A percentile compares a stretch with the other conserved stretches of the same genome.
These are phyloP conservation scores for Serpula lacrymans DNA, from an alignment of 768 basidiomycete species.

Conservation along the genomic window DNA sequence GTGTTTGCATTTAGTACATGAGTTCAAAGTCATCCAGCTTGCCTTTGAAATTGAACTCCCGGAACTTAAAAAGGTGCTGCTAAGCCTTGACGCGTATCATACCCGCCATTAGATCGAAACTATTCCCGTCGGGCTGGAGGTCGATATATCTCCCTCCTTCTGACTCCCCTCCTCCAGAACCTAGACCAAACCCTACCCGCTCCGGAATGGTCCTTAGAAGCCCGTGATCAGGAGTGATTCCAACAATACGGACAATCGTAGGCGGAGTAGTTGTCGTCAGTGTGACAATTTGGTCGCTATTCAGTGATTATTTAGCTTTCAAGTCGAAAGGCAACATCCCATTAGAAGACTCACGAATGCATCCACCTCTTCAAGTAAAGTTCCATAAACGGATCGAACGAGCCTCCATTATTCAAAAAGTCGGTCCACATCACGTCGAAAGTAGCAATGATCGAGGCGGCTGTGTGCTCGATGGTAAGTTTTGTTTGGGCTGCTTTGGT, in stretches of 20 bases:
- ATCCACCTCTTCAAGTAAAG: conserved; percentile 83
- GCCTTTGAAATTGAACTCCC: too few relatives aligned
- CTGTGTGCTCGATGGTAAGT: conserved; percentile 70
- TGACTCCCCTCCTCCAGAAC: conserved; percentile 23
- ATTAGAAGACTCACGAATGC: conserved; percentile 68
- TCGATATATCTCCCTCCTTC: conserved; percentile 63
- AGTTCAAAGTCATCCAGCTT: too few relatives aligned
- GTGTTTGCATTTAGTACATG: not conserved
- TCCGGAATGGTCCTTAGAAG: conserved; percentile 79
- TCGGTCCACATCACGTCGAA: conserved; percentile 79
- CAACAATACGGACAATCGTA: conserved; percentile 67
- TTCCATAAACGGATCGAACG: conserved; percentile 80
- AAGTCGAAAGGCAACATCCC: not conserved
- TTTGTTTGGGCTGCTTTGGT: too few relatives aligned
- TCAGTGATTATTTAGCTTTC: conserved; percentile 4
- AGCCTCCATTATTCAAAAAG: conserved; percentile 54
- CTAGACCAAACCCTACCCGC: conserved; percentile 23
- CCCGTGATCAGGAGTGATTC: conserved; percentile 87
- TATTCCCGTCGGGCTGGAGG: conserved; percentile 95
- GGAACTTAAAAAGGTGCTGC: too few relatives aligned
- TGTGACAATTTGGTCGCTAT: conserved; percentile 79
- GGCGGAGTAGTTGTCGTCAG: conserved; percentile 75
- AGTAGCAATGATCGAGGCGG: conserved; percentile 67
- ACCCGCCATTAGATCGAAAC: conserved; percentile 92
- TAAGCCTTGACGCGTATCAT: too few relatives aligned